Percentiles rank a stretch among this genome's conserved stretches.
These are phyloP conservation scores for Aspergillus vadensis DNA, from an alignment of 2,329 filamentous ascomycete species.

Conservation along the genomic window DNA sequence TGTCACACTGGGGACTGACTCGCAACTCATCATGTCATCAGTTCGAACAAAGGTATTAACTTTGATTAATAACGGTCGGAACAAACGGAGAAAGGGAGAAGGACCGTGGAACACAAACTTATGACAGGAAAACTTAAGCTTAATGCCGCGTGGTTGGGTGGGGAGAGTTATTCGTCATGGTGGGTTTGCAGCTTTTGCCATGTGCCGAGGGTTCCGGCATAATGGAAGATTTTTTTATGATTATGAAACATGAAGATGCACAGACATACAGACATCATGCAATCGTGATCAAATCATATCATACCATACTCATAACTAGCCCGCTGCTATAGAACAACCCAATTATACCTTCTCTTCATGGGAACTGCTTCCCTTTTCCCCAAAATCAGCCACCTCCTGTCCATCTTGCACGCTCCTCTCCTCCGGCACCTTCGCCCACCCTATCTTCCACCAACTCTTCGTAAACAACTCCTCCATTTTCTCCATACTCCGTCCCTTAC, in stretches of 20 bases:
- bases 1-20: not conserved
- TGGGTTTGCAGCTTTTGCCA: not conserved
- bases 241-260: too few relatives aligned
- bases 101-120: not conserved
- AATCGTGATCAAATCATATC: too few relatives aligned
- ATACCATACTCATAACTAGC: too few relatives aligned
- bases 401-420: not conserved
- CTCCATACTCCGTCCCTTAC: constrained; percentile 23
- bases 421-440: not conserved
- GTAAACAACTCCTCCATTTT: constrained; percentile 4
- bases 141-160: not conserved
- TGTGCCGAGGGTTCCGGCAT: not conserved
- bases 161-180: not conserved
- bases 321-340: too few relatives aligned
- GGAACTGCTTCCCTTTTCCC: not conserved
- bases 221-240: not conserved
- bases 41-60: not conserved
- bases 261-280: too few relatives aligned
- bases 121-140: not conserved
- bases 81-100: not conserved
- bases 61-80: constrained; percentile 5
- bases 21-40: not conserved
- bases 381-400: not conserved
- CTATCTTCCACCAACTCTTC: not conserved
- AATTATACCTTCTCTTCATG: not conserved